Base-by-base conservation (phyloP, 176 grass and related monocot genomes). In the Aegilops speltoides region DNA sequence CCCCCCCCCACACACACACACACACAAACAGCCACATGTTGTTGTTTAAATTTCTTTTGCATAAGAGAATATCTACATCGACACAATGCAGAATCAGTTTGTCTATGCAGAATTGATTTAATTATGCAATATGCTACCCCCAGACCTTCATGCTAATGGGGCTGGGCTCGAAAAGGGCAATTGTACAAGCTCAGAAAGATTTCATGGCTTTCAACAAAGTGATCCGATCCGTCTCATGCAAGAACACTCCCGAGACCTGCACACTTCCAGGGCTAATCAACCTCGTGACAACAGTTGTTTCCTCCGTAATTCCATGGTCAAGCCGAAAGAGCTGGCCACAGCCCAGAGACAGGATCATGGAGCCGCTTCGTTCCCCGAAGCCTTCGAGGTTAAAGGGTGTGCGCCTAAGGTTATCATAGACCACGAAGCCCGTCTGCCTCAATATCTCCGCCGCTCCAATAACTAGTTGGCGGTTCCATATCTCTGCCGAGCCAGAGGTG, bases 331-430 rank as follows among this genome's bases (percentile, higher is more conserved):
- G 61, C 13, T 64, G 71, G 8, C 45, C 45, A 22, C 3, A 0
- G 14, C 31, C 65, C 7, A 17, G 7, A 7, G 6, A 10, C 40
- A 87, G 5, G 3, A 77, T 1, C 62, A 62, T 73, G 4, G 28
- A 50, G 48, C 73, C 8, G 25, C 64, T 88, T 52, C 65, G 5
- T 74, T 88, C 73, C 14, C 64, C 64, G 80, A 83, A 88, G 3
- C 46, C 79, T 20, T 14, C 1, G 19, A 88, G 60, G 8, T 1
- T 1, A 4, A 56, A n/a, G 29, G 57, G 12, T 12, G 0, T 46
- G 14, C 25, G 11, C 12, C 0, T 7, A 6, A 65, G 45, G 45
- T 48, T 48, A 48, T 48, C 45, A 14, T 48, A 54, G 5, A 54
- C 16, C 16, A 54, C 16, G 0, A 54, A 54, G 5, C 50, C 50